phyloP scores from a whole-genome alignment of 345 rosid genomes.

The Dovyalis caffra region DNA sequence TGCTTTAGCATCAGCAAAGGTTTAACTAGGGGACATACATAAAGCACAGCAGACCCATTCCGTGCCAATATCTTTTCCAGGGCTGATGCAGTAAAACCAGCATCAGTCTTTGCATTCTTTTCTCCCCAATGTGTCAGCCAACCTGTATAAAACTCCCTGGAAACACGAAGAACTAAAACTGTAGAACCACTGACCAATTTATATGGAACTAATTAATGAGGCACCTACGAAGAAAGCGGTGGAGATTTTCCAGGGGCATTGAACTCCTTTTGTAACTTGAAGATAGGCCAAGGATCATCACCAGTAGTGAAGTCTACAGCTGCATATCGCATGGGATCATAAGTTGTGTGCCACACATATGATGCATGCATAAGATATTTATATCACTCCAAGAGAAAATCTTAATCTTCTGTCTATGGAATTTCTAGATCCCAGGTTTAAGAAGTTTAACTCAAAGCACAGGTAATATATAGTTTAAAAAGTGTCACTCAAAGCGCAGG shows the following conservation, averaged over 20 bases:
- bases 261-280: slow-evolving; percentile 76
- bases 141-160: slow-evolving; percentile 94
- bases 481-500: too few relatives aligned
- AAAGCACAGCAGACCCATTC: slow-evolving; percentile 92
- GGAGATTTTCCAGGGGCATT: slow-evolving; percentile 95
- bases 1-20: slow-evolving; percentile 3
- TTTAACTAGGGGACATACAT: slow-evolving; percentile 48
- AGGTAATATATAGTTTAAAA: too few relatives aligned
- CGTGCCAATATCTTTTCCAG: slow-evolving; percentile 69
- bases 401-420: too few relatives aligned
- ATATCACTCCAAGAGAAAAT: too few relatives aligned
- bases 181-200: slow-evolving; percentile 5
- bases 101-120: slow-evolving; percentile 63
- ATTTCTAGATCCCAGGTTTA: too few relatives aligned
- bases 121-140: slow-evolving; percentile 99
- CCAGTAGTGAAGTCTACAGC: slow-evolving; percentile 94
- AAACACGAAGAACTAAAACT: slow-evolving; percentile 16
- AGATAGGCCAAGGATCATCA: slow-evolving; percentile 80
- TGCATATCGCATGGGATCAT: slow-evolving; percentile 25
- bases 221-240: slow-evolving; percentile 79
- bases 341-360: background rate
- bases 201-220: background rate
- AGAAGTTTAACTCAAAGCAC: too few relatives aligned
- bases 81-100: slow-evolving; percentile 61
- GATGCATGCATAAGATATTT: background rate